Conservation (phyloP, 192 early-diverging fungal species). For the Dissophora ornata region DNA sequence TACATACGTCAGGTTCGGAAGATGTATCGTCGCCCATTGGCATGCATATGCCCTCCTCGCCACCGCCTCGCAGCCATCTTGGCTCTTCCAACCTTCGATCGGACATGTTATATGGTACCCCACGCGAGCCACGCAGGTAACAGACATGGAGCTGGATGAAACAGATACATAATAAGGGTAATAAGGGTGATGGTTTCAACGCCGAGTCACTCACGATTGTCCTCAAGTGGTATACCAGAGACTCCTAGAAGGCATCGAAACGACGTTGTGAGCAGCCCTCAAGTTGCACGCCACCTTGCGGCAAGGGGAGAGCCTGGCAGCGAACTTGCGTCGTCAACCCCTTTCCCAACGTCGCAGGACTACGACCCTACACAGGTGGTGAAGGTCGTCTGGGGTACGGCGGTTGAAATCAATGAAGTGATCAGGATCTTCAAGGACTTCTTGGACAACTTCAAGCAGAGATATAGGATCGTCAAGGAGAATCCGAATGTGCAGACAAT, state of each 20-base stretch:
- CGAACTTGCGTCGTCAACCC: constrained; percentile 25
- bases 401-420: constrained; percentile 87
- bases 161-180: no score
- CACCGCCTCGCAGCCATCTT: constrained; percentile 29
- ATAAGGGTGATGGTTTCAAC: no score
- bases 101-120: constrained; percentile 37
- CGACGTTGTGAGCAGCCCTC: constrained; percentile 48
- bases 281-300: constrained; percentile 44
- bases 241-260: constrained; percentile 39
- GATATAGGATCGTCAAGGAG: constrained; percentile 60
- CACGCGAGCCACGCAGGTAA: constrained; percentile 30
- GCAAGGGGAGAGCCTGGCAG: constrained; percentile 26
- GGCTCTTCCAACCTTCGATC: constrained; percentile 49
- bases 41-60: constrained; percentile 43
- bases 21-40: constrained; percentile 40
- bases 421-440: constrained; percentile 86
- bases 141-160: no score
- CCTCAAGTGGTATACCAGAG: constrained; percentile 28
- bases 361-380: constrained; percentile 40
- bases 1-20: constrained; percentile 19
- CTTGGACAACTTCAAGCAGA: constrained; percentile 74
- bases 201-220: no score
- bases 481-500: constrained; percentile 27
- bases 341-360: constrained; percentile 38
- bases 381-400: constrained; percentile 91